Evolutionary conservation across 306 rosid species (phyloP).

Genomic region (Vigna unguiculata): DNA sequence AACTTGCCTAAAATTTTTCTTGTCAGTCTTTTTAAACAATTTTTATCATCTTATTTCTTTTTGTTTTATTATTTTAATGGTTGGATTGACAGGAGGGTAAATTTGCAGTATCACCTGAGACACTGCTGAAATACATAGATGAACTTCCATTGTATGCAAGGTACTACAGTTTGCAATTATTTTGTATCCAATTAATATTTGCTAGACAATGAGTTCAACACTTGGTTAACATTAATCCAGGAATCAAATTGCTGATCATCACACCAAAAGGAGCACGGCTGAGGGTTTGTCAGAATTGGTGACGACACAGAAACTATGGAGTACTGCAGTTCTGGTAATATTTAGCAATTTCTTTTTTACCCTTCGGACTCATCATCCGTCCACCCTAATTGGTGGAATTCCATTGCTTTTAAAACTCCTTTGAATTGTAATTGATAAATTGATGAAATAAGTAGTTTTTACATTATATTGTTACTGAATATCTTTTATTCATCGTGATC

Average conservation of each 20-base stretch:
- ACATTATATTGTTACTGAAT: conserved; percentile 1
- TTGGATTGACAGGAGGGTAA: conserved; percentile 63
- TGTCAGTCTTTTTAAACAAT: conserved; percentile 19
- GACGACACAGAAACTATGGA: conserved; percentile 70
- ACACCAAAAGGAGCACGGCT: conserved; percentile 54
- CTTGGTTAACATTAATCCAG: conserved; percentile 51
- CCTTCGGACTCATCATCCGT: conserved; percentile 18
- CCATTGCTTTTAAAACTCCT: conserved; percentile 1
- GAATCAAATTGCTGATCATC: conserved; percentile 65
- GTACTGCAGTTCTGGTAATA: conserved; percentile 71
- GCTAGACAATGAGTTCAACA: conserved; percentile 24
- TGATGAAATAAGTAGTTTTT: background rate
- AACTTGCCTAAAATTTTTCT: conserved; percentile 27
- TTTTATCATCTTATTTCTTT: background rate
- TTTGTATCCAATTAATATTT: conserved; percentile 31
- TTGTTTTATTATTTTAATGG: conserved; percentile 24
- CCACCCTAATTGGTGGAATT: conserved; percentile 37
- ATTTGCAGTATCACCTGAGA: conserved; percentile 46
- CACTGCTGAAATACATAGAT: conserved; percentile 55
- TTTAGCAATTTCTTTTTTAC: conserved; percentile 35
- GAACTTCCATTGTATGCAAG: conserved; percentile 59
- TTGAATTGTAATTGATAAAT: conserved; percentile 14
- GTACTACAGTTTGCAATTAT: conserved; percentile 44
- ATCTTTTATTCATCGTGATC: background rate
- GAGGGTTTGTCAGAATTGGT: conserved; percentile 65